Base-by-base conservation (phyloP, 306 rosid species). In the Vigna unguiculata region DNA sequence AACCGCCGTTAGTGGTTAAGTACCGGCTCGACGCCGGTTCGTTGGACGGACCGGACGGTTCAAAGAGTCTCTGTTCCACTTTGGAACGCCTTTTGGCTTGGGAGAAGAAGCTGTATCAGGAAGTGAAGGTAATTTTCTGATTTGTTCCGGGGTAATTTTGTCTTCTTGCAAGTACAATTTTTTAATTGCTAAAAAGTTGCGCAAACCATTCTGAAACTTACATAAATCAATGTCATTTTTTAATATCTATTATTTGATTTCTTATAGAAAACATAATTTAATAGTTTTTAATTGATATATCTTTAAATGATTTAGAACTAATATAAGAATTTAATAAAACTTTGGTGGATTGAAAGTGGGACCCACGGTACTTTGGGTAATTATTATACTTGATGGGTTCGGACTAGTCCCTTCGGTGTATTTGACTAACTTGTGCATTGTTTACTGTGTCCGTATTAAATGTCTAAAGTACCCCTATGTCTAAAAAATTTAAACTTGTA, bases 101-200 rank as follows among this genome's bases (percentile, higher is more conserved):
- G 99, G 99, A 95, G 87, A 89, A 90, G 83, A 95, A 95, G 90
- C 96, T 95, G 32, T 89, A 83, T 10, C 78, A 75, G 75, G 99
- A 95, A 74, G 93, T 95, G 43, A 95, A 95, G 97, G 97, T 95
- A 79, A 47, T 4, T 62, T 34, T 62, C 8, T 34, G 0, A 4
- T 62, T 62, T 8, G 5, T 4, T 62, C 13, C 48, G 13, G 45
- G 45, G 13, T 9, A 40, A 2, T 9, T 40, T 40, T 9, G 45
- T 40, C 13, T 40, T 8, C 3, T 38, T 40, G 0, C 13, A 9
- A 40, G 10, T 38, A 9, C 7, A 38, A 38, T 40, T 40, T 9
- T 40, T 40, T 40, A 9, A 9, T 40, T 40, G 7, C 8, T 36
- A 36, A 36, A 7, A 7, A 36, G 9, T 38, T 34, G 7, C 38